Evolutionary conservation across 768 basidiomycete species (phyloP), one percentile per base, ranked within the genome.

Genomic region (Boletus rufocinnamomeus): DNA sequence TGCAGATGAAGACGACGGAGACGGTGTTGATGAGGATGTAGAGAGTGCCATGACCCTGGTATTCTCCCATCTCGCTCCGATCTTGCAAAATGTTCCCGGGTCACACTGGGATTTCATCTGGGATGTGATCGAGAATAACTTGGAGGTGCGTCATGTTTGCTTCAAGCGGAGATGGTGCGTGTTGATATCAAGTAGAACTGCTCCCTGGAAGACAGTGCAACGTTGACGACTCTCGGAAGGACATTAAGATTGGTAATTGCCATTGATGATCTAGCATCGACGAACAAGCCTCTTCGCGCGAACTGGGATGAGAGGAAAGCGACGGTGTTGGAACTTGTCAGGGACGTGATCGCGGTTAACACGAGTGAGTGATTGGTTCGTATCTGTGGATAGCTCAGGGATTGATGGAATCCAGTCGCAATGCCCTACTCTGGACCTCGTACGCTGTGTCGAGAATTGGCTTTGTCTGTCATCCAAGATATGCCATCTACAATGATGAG

Each of bases 91-190:
- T 67, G 80, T 96, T 2, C 78, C 85, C 16, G 97, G 96, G 0
- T 77, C 82, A 1, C 97, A 98, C 72, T 99, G 97, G 97, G 90
- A 93, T 50, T 82, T 95, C 35, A 84, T 95, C 6, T 95, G 92
- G 70, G 95, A 98, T 68, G 72, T 98, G 17, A 68, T 96, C 14
- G 95, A 96, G 72, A 89, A 80, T 58, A 92, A 91, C 65, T 77
- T 98, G 3, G 95, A 98, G 82, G 93, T 93, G 56, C 45, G 81
- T 66, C 17, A 27, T 17, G 7, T 30, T 37, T 55, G 7, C 19
- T 28, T 27, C 51, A 2, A 9, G 27, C 19, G 16, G 32, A 34
- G 28, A 55, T 51, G 21, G 1, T 10, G 6, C 37, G n/a, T n/a
- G 35, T 7, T 62, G 44, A 68, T n/a, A 9, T 46, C 2, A 16